A percentile compares a stretch with the other conserved stretches of the same genome.
These are phyloP conservation scores for Suillus alpinus DNA, from an alignment of 768 basidiomycete genomes.

Conservation along the genomic window DNA sequence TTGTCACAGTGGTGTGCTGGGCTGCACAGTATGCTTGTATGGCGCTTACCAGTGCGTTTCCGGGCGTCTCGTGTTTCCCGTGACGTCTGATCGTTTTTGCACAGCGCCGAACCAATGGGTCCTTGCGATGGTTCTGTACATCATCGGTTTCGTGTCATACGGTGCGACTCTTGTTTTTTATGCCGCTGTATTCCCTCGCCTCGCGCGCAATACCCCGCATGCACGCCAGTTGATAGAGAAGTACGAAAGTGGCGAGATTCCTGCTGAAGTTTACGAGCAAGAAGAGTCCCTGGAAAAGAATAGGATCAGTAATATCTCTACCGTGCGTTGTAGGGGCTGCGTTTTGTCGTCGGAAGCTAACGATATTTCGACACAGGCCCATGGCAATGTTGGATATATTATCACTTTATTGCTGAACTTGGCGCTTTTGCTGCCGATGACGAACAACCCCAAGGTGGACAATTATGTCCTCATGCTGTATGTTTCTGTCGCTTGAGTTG, in stretches of 20 bases:
- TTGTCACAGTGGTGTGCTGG: constrained; percentile 75
- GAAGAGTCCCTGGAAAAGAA: constrained; percentile 85
- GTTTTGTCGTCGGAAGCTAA: neutral
- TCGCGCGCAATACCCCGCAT: constrained; percentile 74
- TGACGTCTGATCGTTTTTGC: neutral
- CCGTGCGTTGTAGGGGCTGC: constrained; percentile 41
- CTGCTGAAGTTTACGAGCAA: constrained; percentile 60
- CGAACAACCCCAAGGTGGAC: constrained; percentile 57
- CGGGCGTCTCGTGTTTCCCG: neutral
- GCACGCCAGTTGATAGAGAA: constrained; percentile 52
- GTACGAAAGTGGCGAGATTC: constrained; percentile 58
- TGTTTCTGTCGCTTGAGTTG: constrained; percentile 19
- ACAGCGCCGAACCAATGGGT: constrained; percentile 67
- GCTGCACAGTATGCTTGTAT: constrained; percentile 76
- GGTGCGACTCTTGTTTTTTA: constrained; percentile 83
- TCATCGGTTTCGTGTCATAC: constrained; percentile 76
- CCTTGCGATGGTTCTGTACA: constrained; percentile 75
- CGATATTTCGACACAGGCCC: constrained; percentile 42
- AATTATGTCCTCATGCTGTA: constrained; percentile 75
- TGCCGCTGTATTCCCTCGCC: constrained; percentile 72
- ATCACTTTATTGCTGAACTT: constrained; percentile 63
- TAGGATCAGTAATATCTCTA: constrained; percentile 80
- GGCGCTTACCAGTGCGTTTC: constrained; percentile 59
- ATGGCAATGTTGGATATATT: constrained; percentile 77
- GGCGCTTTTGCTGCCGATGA: constrained; percentile 60